These are phyloP conservation scores for Scutellaria baicalensis DNA, from an alignment of 257 asterid genomes.

Conservation along the genomic window DNA sequence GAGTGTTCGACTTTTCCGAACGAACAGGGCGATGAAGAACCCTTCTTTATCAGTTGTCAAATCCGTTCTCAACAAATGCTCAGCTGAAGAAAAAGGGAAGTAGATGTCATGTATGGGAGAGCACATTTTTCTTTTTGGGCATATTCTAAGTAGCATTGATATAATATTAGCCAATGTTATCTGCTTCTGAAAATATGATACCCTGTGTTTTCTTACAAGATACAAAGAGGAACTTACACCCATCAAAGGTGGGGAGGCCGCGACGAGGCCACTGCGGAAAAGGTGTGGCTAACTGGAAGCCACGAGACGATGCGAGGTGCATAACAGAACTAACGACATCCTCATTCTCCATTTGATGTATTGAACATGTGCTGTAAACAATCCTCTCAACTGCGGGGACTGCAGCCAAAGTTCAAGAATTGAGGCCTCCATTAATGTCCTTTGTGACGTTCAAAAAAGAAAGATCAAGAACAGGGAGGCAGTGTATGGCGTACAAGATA, in stretches of 20 bases:
- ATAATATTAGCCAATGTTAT: not conserved
- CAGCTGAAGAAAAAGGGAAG: constrained; percentile 29
- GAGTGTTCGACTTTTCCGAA: constrained; percentile 19
- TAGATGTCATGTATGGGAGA: not conserved
- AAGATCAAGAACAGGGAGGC: not conserved
- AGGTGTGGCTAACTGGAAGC: constrained; percentile 55
- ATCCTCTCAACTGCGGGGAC: constrained; percentile 85
- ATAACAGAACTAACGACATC: constrained; percentile 65
- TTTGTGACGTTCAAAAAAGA: not conserved
- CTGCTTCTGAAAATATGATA: not conserved
- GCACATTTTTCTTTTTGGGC: no score
- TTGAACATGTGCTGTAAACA: constrained; percentile 92
- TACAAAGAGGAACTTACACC: constrained; percentile 46
- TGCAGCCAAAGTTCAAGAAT: constrained; percentile 14
- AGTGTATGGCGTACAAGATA: constrained; percentile 47
- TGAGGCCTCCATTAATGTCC: not conserved
- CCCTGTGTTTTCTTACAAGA: no score
- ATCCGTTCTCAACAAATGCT: constrained; percentile 64
- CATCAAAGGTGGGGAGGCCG: constrained; percentile 71
- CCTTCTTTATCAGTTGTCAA: constrained; percentile 69
- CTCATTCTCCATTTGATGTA: constrained; percentile 82
- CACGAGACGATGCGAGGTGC: constrained; percentile 62
- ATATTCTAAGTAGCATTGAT: no score
- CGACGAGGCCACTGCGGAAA: constrained; percentile 86
- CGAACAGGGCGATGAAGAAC: constrained; percentile 74